Evolutionary conservation across 2,329 filamentous ascomycete genomes (phyloP).

Genomic region (Colletotrichum destructivum): DNA sequence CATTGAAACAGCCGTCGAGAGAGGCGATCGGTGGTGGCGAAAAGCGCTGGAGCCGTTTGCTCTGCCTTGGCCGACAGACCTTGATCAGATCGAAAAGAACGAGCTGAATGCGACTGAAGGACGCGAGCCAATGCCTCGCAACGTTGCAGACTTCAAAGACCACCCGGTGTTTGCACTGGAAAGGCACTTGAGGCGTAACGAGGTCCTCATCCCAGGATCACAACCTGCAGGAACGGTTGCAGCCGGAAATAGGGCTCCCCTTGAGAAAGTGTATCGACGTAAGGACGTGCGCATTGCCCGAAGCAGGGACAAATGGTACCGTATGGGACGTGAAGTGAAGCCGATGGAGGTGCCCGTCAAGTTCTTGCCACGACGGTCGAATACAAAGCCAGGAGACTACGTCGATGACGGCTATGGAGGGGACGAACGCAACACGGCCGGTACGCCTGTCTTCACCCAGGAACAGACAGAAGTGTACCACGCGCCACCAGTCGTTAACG

Average conservation of each 20-base stretch:
- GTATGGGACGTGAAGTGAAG: conserved; percentile 85
- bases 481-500: conserved; percentile 82
- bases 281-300: conserved; percentile 84
- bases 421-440: conserved; percentile 61
- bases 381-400: conserved; percentile 44
- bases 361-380: conserved; percentile 70
- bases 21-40: conserved; percentile 68
- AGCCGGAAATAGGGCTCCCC: conserved; percentile 71
- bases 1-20: conserved; percentile 74
- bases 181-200: conserved; percentile 85
- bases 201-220: conserved; percentile 82
- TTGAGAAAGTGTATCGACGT: conserved; percentile 88
- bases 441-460: conserved; percentile 72
- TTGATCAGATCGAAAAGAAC: conserved; percentile 88
- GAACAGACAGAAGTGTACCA: conserved; percentile 81
- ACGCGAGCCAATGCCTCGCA: conserved; percentile 87
- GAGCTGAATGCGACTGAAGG: conserved; percentile 81
- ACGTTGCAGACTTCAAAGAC: conserved; percentile 88
- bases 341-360: conserved; percentile 87
- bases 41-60: conserved; percentile 65
- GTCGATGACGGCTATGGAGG: conserved; percentile 60
- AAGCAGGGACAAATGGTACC: conserved; percentile 92
- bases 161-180: conserved; percentile 89
- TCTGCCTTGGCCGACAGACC: conserved; percentile 65
- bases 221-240: conserved; percentile 84